Conservation (phyloP, 2,329 filamentous ascomycete species). For the Nothopassalora personata region DNA sequence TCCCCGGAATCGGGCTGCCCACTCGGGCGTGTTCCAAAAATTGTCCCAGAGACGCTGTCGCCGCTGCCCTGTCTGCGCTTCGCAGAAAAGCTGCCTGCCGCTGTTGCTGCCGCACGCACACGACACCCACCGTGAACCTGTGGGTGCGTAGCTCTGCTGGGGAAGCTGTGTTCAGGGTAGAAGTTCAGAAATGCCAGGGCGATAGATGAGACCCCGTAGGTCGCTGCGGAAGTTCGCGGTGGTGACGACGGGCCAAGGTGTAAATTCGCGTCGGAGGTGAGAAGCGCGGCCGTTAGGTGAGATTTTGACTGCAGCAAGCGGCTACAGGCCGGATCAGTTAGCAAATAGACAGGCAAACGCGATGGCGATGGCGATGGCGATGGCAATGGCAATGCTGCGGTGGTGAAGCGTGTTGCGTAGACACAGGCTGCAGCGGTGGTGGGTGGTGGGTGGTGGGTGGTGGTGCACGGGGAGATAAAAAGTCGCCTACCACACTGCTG, state of each 20-base stretch:
- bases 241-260: background rate
- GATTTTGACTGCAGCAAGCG: background rate
- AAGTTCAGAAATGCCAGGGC: background rate
- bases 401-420: background rate
- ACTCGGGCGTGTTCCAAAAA: constrained; percentile 21
- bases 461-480: background rate
- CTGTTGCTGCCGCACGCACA: constrained; percentile 9
- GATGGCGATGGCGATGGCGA: background rate
- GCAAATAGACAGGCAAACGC: background rate
- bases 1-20: constrained; percentile 22
- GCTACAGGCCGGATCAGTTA: background rate
- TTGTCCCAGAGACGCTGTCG: constrained; percentile 21
- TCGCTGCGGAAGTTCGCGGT: background rate
- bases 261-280: background rate
- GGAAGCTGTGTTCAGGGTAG: background rate
- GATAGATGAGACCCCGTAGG: background rate
- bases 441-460: background rate
- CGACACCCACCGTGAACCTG: background rate
- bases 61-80: constrained; percentile 8
- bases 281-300: background rate
- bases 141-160: background rate
- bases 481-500: background rate
- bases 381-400: background rate
- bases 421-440: background rate
- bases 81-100: constrained; percentile 11